phyloP scores from a whole-genome alignment of 2,329 filamentous ascomycete species.

The Aspergillus persii region DNA sequence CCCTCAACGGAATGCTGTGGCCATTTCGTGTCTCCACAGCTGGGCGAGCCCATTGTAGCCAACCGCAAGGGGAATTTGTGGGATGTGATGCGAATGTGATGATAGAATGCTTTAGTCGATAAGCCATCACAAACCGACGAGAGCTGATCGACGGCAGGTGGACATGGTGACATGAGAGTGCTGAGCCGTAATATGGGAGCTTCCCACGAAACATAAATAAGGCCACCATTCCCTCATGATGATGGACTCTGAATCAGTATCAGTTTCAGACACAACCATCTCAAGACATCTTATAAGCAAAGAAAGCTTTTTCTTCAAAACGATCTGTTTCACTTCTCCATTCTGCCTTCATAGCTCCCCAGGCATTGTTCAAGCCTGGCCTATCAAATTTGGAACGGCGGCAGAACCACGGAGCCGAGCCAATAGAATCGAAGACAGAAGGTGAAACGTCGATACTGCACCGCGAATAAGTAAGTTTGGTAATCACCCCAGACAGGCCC shows the following conservation, averaged over 20 bases:
- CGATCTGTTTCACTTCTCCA: constrained; percentile 25
- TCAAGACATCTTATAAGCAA: constrained; percentile 23
- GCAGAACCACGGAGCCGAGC: constrained; percentile 24
- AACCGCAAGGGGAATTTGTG: constrained; percentile 30
- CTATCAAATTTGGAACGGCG: constrained; percentile 34
- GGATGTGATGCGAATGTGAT: constrained; percentile 29
- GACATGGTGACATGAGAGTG: constrained; percentile 21
- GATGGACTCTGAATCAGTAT: constrained; percentile 27
- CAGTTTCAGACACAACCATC: constrained; percentile 31
- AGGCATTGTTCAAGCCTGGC: constrained; percentile 26
- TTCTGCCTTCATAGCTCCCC: constrained; percentile 18
- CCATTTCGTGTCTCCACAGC: constrained; percentile 37
- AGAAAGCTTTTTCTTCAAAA: constrained; percentile 15
- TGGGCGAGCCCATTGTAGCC: constrained; percentile 30
- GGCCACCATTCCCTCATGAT: constrained; percentile 26
- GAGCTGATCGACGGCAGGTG: constrained; percentile 32
- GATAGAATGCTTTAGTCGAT: constrained; percentile 31
- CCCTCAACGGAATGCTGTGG: constrained; percentile 31
- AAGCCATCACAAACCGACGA: constrained; percentile 32
- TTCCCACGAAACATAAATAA: constrained; percentile 43
- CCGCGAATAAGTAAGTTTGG: constrained; percentile 34
- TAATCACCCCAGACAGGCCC: constrained; percentile 17
- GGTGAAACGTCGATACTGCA: constrained; percentile 35
- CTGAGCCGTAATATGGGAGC: constrained; percentile 25
- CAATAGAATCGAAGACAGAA: constrained; percentile 30